phyloP scores from a whole-genome alignment of 805 yeast genomes.

The Wickerhamomyces xylosicus region DNA sequence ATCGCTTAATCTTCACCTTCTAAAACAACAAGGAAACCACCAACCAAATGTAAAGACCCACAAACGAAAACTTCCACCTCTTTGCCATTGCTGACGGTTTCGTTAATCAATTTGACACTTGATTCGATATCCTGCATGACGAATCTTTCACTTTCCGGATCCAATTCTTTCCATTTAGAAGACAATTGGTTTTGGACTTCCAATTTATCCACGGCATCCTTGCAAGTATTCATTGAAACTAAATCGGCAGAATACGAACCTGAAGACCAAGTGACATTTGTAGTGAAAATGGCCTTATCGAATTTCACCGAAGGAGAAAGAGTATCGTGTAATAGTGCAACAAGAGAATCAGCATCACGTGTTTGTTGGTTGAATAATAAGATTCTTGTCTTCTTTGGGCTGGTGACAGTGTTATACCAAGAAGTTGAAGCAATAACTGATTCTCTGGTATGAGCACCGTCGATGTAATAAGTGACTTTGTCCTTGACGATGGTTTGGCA shows the following conservation, averaged over 20 bases:
- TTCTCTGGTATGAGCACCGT: conserved; percentile 94
- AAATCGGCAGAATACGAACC: conserved; percentile 77
- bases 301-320: conserved; percentile 34
- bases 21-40: conserved; percentile 82
- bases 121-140: conserved; percentile 72
- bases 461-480: conserved; percentile 67
- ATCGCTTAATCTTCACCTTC: conserved; percentile 28
- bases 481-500: conserved; percentile 59
- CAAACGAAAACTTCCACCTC: conserved; percentile 74
- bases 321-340: conserved; percentile 39
- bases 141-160: conserved; percentile 31
- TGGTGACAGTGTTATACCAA: conserved; percentile 55
- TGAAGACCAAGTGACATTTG: conserved; percentile 84
- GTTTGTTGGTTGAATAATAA: conserved; percentile 91
- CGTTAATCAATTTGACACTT: conserved; percentile 44
- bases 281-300: conserved; percentile 75
- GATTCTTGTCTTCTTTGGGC: conserved; percentile 27
- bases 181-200: conserved; percentile 72
- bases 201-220: conserved; percentile 68
- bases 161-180: conserved; percentile 52
- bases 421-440: conserved; percentile 71
- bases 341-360: conserved; percentile 65
- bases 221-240: conserved; percentile 75
- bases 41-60: conserved; percentile 90
- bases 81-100: conserved; percentile 4